These are phyloP conservation scores for Aspergillus aculeatus DNA, from an alignment of 2,329 filamentous ascomycete genomes.

Conservation along the genomic window DNA sequence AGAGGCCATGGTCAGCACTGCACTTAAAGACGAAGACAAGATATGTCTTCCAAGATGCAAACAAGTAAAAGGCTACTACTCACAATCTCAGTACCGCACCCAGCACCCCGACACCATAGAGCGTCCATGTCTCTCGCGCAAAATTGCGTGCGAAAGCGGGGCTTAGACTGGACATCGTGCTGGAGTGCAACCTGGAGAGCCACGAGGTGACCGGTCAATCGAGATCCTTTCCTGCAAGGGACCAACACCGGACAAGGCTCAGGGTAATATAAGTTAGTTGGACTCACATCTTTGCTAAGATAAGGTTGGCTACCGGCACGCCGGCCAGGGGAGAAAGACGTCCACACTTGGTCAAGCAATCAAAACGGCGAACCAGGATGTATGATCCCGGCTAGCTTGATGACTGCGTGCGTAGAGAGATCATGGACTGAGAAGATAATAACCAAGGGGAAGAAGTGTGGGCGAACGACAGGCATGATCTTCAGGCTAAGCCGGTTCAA, in stretches of 20 bases:
- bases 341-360: not conserved
- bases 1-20: conserved; percentile 1
- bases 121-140: conserved; percentile 41
- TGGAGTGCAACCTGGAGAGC: conserved; percentile 19
- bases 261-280: conserved; percentile 4
- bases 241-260: not conserved
- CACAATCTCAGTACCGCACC: conserved; percentile 40
- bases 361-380: not conserved
- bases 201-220: conserved; percentile 10
- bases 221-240: conserved; percentile 10
- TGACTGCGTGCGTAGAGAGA: not conserved
- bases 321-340: not conserved
- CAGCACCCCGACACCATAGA: conserved; percentile 42
- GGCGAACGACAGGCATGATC: not conserved
- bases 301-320: not conserved
- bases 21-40: not conserved
- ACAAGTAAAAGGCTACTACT: conserved; percentile 31
- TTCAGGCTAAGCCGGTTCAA: not conserved
- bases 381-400: not conserved
- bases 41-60: not conserved
- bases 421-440: not conserved
- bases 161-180: conserved; percentile 31
- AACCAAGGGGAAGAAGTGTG: not conserved
- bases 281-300: not conserved
- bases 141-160: conserved; percentile 30